These are phyloP conservation scores for Candida andamanensis DNA, from an alignment of 805 yeast species.

Conservation along the genomic window DNA sequence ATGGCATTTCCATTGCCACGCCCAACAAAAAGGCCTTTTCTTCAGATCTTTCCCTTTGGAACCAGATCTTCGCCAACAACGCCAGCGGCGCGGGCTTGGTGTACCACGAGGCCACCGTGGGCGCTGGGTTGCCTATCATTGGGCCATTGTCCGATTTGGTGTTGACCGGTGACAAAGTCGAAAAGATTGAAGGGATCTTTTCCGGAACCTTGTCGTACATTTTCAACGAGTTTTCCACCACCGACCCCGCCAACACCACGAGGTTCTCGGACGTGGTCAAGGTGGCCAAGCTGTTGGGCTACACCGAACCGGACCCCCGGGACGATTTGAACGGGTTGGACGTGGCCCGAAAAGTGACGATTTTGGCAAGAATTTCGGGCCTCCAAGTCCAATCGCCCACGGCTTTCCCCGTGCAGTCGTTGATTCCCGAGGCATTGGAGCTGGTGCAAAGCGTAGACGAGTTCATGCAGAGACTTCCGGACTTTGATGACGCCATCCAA, in stretches of 20 bases:
- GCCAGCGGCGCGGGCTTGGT: constrained; percentile 62
- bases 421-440: constrained; percentile 85
- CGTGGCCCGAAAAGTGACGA: constrained; percentile 97
- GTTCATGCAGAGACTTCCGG: constrained; percentile 74
- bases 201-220: constrained; percentile 95
- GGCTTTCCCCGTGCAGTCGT: constrained; percentile 89
- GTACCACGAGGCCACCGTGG: constrained; percentile 97
- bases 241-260: constrained; percentile 47
- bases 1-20: constrained; percentile 90
- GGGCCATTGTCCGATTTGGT: constrained; percentile 84
- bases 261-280: constrained; percentile 88
- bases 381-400: constrained; percentile 79
- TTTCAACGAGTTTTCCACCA: constrained; percentile 86
- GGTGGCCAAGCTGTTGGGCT: constrained; percentile 86
- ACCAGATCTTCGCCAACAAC: constrained; percentile 57
- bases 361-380: constrained; percentile 90
- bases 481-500: constrained; percentile 76
- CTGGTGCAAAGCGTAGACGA: constrained; percentile 67
- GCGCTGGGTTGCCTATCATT: constrained; percentile 95
- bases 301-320: constrained; percentile 99
- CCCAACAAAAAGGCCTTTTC: constrained; percentile 98
- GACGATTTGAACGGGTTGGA: constrained; percentile 98
- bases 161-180: constrained; percentile 88
- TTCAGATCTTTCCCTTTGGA: constrained; percentile 69
- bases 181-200: constrained; percentile 90